These are phyloP conservation scores for Lactarius indigo DNA, from an alignment of 768 basidiomycete genomes.

Conservation along the genomic window DNA sequence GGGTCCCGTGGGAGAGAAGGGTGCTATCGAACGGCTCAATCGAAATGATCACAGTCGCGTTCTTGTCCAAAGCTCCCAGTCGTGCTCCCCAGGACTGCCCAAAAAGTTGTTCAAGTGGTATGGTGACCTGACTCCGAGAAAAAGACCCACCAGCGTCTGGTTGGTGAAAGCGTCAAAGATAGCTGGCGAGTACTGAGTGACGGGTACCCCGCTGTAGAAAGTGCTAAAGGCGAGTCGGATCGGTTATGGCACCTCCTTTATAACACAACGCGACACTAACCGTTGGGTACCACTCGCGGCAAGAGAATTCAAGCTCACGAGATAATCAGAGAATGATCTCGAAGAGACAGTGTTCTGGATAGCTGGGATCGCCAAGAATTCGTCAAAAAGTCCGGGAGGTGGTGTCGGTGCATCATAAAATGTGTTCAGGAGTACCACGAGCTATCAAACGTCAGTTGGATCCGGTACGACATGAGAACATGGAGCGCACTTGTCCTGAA, in stretches of 20 bases:
- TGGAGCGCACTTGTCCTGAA: neutral
- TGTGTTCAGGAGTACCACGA: neutral
- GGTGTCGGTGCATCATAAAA: constrained; percentile 27
- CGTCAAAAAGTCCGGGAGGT: constrained; percentile 23
- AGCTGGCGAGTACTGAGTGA: neutral
- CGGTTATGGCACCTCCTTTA: neutral
- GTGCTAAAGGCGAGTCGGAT: neutral
- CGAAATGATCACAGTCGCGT: neutral
- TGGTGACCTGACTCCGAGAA: neutral
- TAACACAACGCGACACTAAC: neutral
- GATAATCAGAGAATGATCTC: neutral
- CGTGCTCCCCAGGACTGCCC: constrained; percentile 9
- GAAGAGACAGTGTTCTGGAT: neutral
- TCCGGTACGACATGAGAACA: neutral
- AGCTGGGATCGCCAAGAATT: constrained; percentile 22
- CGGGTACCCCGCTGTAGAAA: neutral
- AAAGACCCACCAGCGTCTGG: neutral
- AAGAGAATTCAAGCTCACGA: neutral
- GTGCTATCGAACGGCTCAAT: constrained; percentile 2
- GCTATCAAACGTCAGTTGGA: neutral
- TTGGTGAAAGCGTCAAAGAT: neutral
- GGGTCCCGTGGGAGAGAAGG: constrained; percentile 12
- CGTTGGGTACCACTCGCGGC: neutral
- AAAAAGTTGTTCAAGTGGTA: neutral
- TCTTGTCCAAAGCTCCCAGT: constrained; percentile 1